Conservation (phyloP, 176 grass and related monocot species). For the Aegilops longissima region DNA sequence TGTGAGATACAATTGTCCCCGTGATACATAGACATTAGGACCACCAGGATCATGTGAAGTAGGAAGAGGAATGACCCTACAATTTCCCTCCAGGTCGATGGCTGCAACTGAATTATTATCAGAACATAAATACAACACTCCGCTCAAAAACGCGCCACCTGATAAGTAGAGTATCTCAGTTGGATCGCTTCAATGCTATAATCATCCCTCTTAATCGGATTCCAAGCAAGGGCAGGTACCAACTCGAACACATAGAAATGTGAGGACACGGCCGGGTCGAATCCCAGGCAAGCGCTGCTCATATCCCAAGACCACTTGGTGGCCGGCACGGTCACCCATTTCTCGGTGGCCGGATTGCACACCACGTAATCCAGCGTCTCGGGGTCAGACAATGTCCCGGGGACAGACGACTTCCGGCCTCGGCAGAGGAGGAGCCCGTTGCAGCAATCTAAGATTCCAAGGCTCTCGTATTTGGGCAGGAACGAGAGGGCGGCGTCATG, state of each 20-base stretch:
- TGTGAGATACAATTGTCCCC: not conserved
- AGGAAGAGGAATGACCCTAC: not conserved
- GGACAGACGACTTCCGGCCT: not conserved
- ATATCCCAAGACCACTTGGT: not conserved
- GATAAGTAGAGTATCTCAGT: not conserved
- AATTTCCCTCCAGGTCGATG: not conserved
- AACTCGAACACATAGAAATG: not conserved
- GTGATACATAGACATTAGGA: not conserved
- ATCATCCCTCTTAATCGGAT: fast-evolving
- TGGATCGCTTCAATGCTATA: not conserved
- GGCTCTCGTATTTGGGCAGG: not conserved
- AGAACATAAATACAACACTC: not conserved
- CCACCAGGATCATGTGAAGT: not conserved
- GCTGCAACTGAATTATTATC: not conserved
- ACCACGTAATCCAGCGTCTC: not conserved
- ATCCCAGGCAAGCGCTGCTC: not conserved
- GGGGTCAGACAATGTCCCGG: not conserved
- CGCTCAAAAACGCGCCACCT: not conserved
- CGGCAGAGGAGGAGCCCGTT: not conserved
- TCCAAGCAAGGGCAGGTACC: not conserved
- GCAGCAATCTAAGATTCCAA: not conserved
- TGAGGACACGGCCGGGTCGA: not conserved
- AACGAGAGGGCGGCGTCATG: not conserved
- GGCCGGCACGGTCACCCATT: not conserved
- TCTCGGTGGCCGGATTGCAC: not conserved